Base-by-base conservation (phyloP, 257 asterid species). In the Coffea canephora region DNA sequence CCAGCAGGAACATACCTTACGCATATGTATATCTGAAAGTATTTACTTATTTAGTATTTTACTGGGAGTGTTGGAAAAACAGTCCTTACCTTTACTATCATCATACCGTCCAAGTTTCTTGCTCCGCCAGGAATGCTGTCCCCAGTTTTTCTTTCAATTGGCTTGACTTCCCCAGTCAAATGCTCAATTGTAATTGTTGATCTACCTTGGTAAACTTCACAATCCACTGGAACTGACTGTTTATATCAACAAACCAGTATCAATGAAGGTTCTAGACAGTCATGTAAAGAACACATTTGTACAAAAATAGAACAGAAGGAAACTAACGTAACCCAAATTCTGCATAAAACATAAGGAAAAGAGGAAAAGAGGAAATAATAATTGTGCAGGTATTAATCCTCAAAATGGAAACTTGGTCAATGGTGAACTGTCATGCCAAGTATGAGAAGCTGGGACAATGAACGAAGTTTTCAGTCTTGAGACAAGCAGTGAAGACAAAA, bases 111-210 rank as follows among this genome's bases (percentile, higher is more conserved):
- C 85, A 96, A 83, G 85, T 96, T 96, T 77, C 99, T 85, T 54
- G 99, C 98, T 70, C 99, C 99, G 59, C 99, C 99, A 65, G 99
- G 97, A 87, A 96, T 96, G 89, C 87, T 94, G 85, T 96, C 98
- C 57, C 98, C 98, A 68, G 85, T 87, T 61, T 88, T 83, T 87
- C 83, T 96, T 14, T 88, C 97, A 15, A 94, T 82, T 65, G 99
- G 99, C 81, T 90, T 92, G 78, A 91, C 95, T 86, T 96, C 99
- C 69, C 99, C 99, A 21, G 97, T 96, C 88, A 96, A 85, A 86
- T 96, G 99, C 88, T 96, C 99, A 86, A 88, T 80, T 45, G 99
- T 96, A 82, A 96, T 87, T 66, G 99, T 96, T 79, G 99, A 94
- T 87, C 94, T 88, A 83, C 99, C 99, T 84, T 85, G 95, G 83